Conservation (phyloP, 2,329 filamentous ascomycete species). For the Annulohypoxylon truncatum region DNA sequence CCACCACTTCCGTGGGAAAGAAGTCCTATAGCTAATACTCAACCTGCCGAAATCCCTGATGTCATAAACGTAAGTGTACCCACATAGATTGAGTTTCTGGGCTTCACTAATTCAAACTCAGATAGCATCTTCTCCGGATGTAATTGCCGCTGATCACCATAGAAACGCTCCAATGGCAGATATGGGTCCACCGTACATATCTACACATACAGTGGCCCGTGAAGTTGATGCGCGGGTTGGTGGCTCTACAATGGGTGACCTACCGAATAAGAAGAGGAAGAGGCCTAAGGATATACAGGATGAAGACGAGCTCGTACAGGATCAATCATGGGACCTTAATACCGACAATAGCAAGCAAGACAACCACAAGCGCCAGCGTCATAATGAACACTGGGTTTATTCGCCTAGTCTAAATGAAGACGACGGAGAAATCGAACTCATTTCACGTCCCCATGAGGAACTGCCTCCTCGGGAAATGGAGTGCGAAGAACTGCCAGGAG, state of each 20-base stretch:
- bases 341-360: conserved; percentile 30
- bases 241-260: conserved; percentile 7
- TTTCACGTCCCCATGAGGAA: conserved; percentile 18
- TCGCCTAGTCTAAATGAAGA: conserved; percentile 18
- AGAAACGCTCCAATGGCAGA: conserved; percentile 1
- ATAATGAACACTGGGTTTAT: conserved; percentile 36
- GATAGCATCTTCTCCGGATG: conserved; percentile 49
- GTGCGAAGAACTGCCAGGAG: not conserved
- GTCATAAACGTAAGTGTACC: conserved; percentile 44
- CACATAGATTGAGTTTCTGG: not conserved
- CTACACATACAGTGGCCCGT: conserved; percentile 13
- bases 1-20: conserved; percentile 48
- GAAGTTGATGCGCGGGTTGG: conserved; percentile 2
- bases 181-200: conserved; percentile 8
- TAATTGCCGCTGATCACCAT: conserved; percentile 36
- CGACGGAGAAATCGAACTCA: conserved; percentile 24
- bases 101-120: conserved; percentile 33
- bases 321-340: conserved; percentile 35
- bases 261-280: conserved; percentile 37
- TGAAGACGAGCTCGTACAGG: conserved; percentile 46
- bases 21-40: conserved; percentile 9
- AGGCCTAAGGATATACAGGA: conserved; percentile 36
- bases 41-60: conserved; percentile 28
- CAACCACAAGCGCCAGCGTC: conserved; percentile 37
- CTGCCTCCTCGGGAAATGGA: not conserved